A percentile compares a stretch with the other conserved stretches of the same genome.
Conservation (phyloP, 768 basidiomycete genomes). For the Terana coerulea region DNA sequence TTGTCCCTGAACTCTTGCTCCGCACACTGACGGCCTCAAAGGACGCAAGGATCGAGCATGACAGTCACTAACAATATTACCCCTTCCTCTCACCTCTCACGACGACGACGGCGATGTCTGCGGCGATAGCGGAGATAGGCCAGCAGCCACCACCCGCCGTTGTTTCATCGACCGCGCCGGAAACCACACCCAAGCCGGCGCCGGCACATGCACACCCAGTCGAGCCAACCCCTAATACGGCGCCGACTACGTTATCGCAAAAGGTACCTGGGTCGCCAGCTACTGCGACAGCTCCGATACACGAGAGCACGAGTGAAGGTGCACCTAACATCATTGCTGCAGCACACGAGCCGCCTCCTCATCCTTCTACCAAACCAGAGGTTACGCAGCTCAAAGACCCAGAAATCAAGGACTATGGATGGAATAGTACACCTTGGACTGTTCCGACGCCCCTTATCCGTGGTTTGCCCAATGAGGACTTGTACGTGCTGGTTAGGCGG, state of each 20-base stretch:
- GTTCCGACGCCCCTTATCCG: slow-evolving; percentile 28
- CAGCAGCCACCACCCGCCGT: neutral
- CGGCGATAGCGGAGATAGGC: neutral
- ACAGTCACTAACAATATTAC: too few species aligned
- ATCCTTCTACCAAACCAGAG: slow-evolving; percentile 10
- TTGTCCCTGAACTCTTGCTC: slow-evolving; percentile 2
- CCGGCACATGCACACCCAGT: too few species aligned
- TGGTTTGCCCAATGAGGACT: slow-evolving; percentile 36
- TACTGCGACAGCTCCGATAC: neutral
- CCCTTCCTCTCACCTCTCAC: neutral
- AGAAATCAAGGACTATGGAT: slow-evolving; percentile 24
- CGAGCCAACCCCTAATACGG: neutral
- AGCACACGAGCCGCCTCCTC: slow-evolving; percentile 15
- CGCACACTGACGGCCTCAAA: slow-evolving; percentile 3
- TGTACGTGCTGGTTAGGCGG: slow-evolving; percentile 34
- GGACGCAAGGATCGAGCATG: neutral
- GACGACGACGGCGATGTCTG: neutral
- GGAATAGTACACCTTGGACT: slow-evolving; percentile 17
- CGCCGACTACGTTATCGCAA: neutral
- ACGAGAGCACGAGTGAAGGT: neutral
- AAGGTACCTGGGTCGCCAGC: neutral
- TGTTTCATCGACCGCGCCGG: too few species aligned
- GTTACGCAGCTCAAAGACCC: slow-evolving; percentile 22
- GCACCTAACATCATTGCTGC: slow-evolving; percentile 2
- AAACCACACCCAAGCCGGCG: too few species aligned